Base-by-base conservation (phyloP, 1,139 yeast species). In the Fermentozyma sake region DNA sequence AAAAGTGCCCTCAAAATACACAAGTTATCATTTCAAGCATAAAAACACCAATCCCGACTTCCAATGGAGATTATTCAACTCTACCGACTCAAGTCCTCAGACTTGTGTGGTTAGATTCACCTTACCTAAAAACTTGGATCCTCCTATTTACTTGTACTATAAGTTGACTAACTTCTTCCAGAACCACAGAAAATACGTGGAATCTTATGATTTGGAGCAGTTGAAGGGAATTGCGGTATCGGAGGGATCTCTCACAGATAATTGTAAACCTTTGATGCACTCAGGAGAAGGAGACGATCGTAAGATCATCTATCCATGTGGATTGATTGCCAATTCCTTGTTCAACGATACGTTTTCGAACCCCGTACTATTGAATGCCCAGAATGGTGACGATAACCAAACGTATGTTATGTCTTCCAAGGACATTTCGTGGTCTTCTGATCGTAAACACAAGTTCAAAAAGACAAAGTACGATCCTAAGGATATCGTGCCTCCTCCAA, bases 401-500 rank as follows among this genome's bases (percentile, higher is more conserved):
- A 63, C 65, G 16, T 79, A 71, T 42, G 48, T 53, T 4, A 61
- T 82, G 58, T 65, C 77, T 3, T 67, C 69, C 21, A 52, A 58
- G 12, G 80, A 72, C 2, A 82, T 80, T 29, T 75, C 87, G 12
- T 82, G 93, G 93, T 36, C 64, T 6, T 59, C 81, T 1, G 89
- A 82, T 48, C 56, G 67, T 27, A 55, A 66, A 20, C 58, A 55
- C 34, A 59, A 76, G 41, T 82, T 62, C 49, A 74, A 76, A 50
- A 74, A 69, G 45, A 78, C 91, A 0, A 44, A 61, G 29, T 80
- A 82, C 39, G 55, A 65, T 19, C 56, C 73, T 9, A 49, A 60
- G n/a, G 76, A 79, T 13, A 68, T 82, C 26, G 83, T 75, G 1
- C 93, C 93, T 6, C 93, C 93, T 7, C 86, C 85, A 34, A 79